A percentile compares a stretch with the other conserved stretches of the same genome.
Conservation (phyloP, 352 stramenopile species). For the Blastocystis sp. region DNA sequence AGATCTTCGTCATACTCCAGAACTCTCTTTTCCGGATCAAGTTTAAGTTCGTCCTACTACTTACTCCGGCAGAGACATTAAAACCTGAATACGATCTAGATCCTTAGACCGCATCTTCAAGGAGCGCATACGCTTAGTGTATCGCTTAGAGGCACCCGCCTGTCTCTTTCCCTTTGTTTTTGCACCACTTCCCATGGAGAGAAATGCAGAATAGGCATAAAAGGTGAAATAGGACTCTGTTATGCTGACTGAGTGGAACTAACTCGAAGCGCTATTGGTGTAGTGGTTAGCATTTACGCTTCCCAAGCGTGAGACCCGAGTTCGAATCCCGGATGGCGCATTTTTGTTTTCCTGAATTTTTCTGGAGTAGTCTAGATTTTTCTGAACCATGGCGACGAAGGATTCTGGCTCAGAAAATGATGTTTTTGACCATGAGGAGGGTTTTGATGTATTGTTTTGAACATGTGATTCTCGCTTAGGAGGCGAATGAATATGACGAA, state of each 20-base stretch:
- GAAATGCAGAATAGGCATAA: neutral
- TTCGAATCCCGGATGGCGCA: conserved; percentile 64
- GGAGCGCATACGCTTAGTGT: conserved; percentile 17
- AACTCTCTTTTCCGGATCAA: conserved; percentile 48
- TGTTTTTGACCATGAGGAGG: neutral
- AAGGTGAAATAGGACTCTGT: neutral
- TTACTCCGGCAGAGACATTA: neutral
- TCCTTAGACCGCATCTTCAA: conserved; percentile 52
- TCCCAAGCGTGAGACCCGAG: conserved; percentile 64
- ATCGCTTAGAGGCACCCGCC: conserved; percentile 7
- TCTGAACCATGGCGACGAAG: neutral
- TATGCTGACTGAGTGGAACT: neutral
- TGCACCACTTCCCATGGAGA: conserved; percentile 51
- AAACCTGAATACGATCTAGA: conserved; percentile 59
- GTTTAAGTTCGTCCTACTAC: conserved; percentile 55
- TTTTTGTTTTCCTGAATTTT: conserved; percentile 22
- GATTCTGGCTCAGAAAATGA: neutral
- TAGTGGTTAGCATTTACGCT: conserved; percentile 64
- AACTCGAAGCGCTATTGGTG: conserved; percentile 41
- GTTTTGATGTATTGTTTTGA: neutral
- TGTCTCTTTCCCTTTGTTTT: conserved; percentile 61
- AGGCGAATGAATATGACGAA: neutral
- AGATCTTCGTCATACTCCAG: conserved; percentile 59
- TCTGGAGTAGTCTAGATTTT: neutral
- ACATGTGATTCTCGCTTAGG: neutral